Base-by-base conservation (phyloP, 176 grass and related monocot species). In the Aegilops longissima region DNA sequence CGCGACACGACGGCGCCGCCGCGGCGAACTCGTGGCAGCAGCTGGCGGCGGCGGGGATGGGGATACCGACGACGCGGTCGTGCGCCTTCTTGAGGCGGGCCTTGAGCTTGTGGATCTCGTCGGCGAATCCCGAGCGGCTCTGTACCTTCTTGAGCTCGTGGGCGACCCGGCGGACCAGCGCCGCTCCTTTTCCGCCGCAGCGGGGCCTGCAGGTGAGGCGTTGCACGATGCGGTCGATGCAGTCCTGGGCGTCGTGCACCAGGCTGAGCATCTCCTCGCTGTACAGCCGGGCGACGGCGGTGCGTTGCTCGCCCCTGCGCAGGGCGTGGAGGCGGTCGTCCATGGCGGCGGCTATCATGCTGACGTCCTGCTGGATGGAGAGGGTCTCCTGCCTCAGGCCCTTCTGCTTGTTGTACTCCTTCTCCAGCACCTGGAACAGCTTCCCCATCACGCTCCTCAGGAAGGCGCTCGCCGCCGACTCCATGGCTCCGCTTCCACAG, bases 341-440 rank as follows among this genome's bases (percentile, higher is more conserved):
- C 87, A 89, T 89, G 75, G 75, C 66, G 66, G 81, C 87, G 1
- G 66, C 81, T 6, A 88, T 51, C 87, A 88, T 88, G 66, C 81
- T 54, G 30, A 89, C 30, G 9, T 89, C 87, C 16, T 73, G 39
- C 56, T 89, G 75, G 75, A 89, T 79, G 18, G 81, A 79, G 10
- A 12, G 10, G n/a, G 21, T 39, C 1, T 84, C 81, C 70, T 40
- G 75, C 65, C 13, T 0, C 0, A 89, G 81, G 56, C 54, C 66
- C 21, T 35, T 89, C 21, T 89, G 81, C 75, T 89, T 89, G 66
- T 12, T 73, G 81, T 84, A 66, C 81, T 89, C 75, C n/a, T 88
- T 54, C 66, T 89, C 81, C 11, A 89, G 75, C 54, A 65, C 21
- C 30, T 65, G 82, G 66, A 89, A 84, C 2, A 89, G 81, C 76